Percentiles rank a stretch among this genome's conserved stretches.
These are phyloP conservation scores for Bruguiera hainesii DNA, from an alignment of 441 rosid genomes.

Conservation along the genomic window DNA sequence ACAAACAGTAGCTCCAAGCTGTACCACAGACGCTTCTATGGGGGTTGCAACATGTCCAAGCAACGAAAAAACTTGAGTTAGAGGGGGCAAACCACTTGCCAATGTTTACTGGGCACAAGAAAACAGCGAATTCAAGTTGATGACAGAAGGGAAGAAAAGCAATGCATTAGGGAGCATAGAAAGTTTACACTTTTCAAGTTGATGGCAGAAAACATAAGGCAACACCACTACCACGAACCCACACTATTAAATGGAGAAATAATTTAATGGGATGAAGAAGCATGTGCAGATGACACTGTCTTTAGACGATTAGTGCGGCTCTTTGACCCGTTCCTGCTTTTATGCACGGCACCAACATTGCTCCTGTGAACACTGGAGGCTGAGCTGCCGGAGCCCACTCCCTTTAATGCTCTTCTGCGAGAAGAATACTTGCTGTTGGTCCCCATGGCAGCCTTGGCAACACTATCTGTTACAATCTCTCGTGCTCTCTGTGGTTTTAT, in stretches of 20 bases:
- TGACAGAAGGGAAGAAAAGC: neutral
- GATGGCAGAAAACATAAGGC: neutral
- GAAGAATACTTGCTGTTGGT: slow-evolving; percentile 33
- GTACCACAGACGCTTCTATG: too few species aligned
- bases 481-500: slow-evolving; percentile 72
- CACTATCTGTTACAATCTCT: slow-evolving; percentile 65
- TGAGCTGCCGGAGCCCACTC: slow-evolving; percentile 32
- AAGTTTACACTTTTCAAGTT: neutral
- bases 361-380: slow-evolving; percentile 33
- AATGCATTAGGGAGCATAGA: neutral
- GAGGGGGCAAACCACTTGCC: too few species aligned
- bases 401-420: slow-evolving; percentile 37
- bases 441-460: slow-evolving; percentile 83
- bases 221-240: neutral
- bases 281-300: slow-evolving; percentile 29
- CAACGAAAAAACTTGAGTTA: too few species aligned
- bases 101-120: too few species aligned
- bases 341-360: slow-evolving; percentile 28
- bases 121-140: too few species aligned
- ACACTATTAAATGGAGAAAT: slow-evolving; percentile 4
- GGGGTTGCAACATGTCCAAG: too few species aligned
- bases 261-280: slow-evolving; percentile 31
- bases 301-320: slow-evolving; percentile 38
- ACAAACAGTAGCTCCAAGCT: too few species aligned
- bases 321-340: slow-evolving; percentile 37